Percentiles rank a stretch among this genome's conserved stretches.
These are phyloP conservation scores for Aspergillus sp. DNA, from an alignment of 2,329 filamentous ascomycete species.

Conservation along the genomic window DNA sequence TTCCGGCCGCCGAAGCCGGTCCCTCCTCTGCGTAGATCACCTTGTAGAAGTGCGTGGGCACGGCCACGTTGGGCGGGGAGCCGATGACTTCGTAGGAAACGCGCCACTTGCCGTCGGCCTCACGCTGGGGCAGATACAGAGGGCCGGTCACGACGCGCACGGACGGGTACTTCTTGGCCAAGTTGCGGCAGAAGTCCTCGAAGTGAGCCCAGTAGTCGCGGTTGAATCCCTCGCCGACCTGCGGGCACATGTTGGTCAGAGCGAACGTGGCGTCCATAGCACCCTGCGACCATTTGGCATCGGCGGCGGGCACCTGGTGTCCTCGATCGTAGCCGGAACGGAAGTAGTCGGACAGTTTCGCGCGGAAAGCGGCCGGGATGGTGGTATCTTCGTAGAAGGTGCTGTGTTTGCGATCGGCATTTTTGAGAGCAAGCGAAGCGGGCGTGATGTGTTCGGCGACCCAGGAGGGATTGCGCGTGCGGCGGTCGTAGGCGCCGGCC, in stretches of 20 bases:
- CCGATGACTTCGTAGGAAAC: slow-evolving; percentile 96
- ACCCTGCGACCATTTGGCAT: slow-evolving; percentile 90
- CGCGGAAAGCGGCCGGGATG: slow-evolving; percentile 85
- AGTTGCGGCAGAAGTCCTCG: slow-evolving; percentile 88
- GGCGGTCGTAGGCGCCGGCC: slow-evolving; percentile 85
- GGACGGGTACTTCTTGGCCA: slow-evolving; percentile 77
- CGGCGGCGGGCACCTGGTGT: slow-evolving; percentile 94
- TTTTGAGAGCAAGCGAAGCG: slow-evolving; percentile 69
- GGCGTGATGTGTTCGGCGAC: slow-evolving; percentile 95
- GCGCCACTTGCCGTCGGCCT: slow-evolving; percentile 91
- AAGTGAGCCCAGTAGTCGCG: slow-evolving; percentile 99
- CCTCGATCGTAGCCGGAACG: slow-evolving; percentile 93
- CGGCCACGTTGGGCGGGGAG: slow-evolving; percentile 86
- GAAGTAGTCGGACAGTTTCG: slow-evolving; percentile 89
- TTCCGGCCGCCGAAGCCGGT: slow-evolving; percentile 55
- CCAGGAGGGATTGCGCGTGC: slow-evolving; percentile 89
- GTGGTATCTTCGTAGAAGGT: slow-evolving; percentile 76
- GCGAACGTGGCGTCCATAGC: slow-evolving; percentile 96
- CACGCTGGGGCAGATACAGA: slow-evolving; percentile 83
- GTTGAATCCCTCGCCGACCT: slow-evolving; percentile 98
- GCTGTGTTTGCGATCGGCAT: slow-evolving; percentile 81
- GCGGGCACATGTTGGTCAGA: slow-evolving; percentile 95
- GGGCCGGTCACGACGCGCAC: slow-evolving; percentile 93
- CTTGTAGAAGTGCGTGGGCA: slow-evolving; percentile 99
- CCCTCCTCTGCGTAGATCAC: slow-evolving; percentile 95